A percentile compares a stretch with the other conserved stretches of the same genome.
phyloP scores from a whole-genome alignment of 106 monocot genomes.

The Phalaenopsis equestris region DNA sequence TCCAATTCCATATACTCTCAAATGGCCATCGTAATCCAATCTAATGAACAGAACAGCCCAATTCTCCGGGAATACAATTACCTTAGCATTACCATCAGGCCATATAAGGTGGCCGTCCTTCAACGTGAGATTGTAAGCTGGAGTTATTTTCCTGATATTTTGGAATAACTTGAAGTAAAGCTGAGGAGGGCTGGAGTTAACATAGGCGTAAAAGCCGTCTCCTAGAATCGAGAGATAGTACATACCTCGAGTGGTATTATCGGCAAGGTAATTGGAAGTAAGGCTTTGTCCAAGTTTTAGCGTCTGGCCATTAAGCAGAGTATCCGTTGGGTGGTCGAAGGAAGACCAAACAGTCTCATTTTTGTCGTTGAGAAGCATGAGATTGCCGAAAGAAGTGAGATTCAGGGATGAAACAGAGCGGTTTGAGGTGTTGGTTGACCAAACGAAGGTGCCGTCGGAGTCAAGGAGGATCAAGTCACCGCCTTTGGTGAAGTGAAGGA shows the following conservation, averaged over 20 bases:
- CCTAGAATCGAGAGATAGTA: constrained; percentile 10
- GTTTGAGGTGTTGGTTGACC: constrained; percentile 47
- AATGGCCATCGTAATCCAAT: constrained; percentile 5
- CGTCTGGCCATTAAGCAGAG: constrained; percentile 33
- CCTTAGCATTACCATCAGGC: not conserved
- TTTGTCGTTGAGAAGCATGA: constrained; percentile 24
- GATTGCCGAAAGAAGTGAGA: constrained; percentile 31
- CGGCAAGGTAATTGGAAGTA: constrained; percentile 13
- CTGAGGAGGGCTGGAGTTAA: constrained; percentile 22
- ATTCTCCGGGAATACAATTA: not conserved
- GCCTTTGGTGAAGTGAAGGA: constrained; percentile 25
- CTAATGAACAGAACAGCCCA: not conserved
- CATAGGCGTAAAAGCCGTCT: constrained; percentile 12
- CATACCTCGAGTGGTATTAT: constrained; percentile 11
- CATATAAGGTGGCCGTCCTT: not conserved
- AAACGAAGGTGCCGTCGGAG: constrained; percentile 17
- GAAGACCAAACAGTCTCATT: constrained; percentile 40
- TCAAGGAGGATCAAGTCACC: constrained; percentile 52
- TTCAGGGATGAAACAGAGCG: constrained; percentile 28
- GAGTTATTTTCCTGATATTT: not conserved
- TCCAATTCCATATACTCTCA: constrained; percentile 2
- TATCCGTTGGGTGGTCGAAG: constrained; percentile 43
- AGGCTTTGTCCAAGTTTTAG: constrained; percentile 21
- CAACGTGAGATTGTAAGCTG: not conserved
- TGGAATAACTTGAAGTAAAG: constrained; percentile 7